Conservation (phyloP, 768 basidiomycete genomes). For the Suillus bovinus region DNA sequence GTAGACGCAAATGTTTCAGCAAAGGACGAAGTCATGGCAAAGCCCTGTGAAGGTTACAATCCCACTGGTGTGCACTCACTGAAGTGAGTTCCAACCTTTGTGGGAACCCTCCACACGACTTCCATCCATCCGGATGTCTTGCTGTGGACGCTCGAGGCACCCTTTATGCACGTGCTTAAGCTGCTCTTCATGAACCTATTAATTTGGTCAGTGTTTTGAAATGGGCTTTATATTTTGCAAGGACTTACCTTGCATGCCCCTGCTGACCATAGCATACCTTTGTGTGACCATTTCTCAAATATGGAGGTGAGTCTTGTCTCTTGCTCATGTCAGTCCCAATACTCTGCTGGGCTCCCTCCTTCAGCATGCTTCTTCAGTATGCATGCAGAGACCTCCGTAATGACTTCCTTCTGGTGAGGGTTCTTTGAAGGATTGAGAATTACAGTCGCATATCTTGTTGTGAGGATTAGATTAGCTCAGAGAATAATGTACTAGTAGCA, state of each 20-base stretch:
- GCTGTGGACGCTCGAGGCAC: too few relatives aligned
- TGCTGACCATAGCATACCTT: conserved; percentile 18
- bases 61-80: too few relatives aligned
- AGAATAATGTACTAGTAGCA: neutral
- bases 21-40: too few relatives aligned
- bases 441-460: conserved; percentile 13
- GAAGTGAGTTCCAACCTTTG: too few relatives aligned
- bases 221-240: too few relatives aligned
- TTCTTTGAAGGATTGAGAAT: conserved; percentile 17
- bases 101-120: too few relatives aligned
- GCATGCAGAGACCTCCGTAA: conserved; percentile 10
- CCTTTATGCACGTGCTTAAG: too few relatives aligned
- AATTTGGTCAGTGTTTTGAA: too few relatives aligned
- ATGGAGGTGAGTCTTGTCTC: conserved; percentile 12
- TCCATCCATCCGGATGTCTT: too few relatives aligned
- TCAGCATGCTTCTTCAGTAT: conserved; percentile 14
- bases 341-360: conserved; percentile 11
- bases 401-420: conserved; percentile 4
- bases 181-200: too few relatives aligned
- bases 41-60: too few relatives aligned
- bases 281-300: conserved; percentile 18
- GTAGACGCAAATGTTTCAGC: too few relatives aligned
- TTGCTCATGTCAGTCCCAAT: conserved; percentile 21
- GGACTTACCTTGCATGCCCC: conserved; percentile 18
- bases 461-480: neutral